phyloP scores from a whole-genome alignment of 2,329 filamentous ascomycete genomes.

The Penicillium italicum region DNA sequence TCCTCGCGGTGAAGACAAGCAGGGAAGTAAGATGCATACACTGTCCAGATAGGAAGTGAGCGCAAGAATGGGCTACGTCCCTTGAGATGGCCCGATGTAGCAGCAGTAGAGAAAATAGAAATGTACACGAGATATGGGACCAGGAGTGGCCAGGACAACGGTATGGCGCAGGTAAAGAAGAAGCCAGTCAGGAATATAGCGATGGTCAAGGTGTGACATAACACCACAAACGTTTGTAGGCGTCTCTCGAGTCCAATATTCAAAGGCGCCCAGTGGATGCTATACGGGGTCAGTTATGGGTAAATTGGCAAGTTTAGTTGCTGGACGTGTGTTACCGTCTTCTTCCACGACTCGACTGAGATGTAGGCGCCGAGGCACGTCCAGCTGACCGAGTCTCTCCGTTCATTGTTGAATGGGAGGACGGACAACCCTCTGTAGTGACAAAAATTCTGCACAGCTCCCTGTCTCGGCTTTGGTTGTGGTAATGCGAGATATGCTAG shows the following conservation, averaged over 20 bases:
- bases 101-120: conserved; percentile 68
- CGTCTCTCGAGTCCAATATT: conserved; percentile 68
- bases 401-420: background rate
- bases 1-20: conserved; percentile 81
- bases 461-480: background rate
- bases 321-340: background rate
- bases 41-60: conserved; percentile 71
- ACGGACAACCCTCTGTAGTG: background rate
- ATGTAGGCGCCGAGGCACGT: background rate
- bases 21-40: conserved; percentile 92
- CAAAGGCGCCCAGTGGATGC: conserved; percentile 80
- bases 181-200: conserved; percentile 71
- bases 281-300: conserved; percentile 23
- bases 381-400: background rate
- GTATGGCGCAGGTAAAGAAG: conserved; percentile 87
- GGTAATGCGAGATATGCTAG: background rate
- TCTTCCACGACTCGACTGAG: conserved; percentile 2
- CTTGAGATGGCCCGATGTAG: conserved; percentile 69
- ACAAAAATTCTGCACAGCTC: background rate
- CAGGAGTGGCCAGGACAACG: conserved; percentile 79
- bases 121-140: conserved; percentile 79
- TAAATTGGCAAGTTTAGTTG: background rate
- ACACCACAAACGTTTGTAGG: conserved; percentile 72
- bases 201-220: conserved; percentile 70
- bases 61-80: conserved; percentile 74